These are phyloP conservation scores for Azolla pinnata DNA, from an alignment of 75 land plant species.

Conservation along the genomic window DNA sequence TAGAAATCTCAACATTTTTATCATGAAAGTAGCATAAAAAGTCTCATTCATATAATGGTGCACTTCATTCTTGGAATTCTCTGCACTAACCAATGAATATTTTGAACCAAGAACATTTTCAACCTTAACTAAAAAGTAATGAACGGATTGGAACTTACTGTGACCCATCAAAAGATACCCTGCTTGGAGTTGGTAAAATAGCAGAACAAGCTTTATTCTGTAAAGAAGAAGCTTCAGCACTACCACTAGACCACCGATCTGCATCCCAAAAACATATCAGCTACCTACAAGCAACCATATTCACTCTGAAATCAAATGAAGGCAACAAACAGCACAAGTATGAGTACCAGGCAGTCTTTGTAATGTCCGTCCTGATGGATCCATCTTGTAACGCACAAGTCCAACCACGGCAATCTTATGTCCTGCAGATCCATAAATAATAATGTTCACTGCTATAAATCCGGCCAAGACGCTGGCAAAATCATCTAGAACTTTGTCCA, in stretches of 20 bases:
- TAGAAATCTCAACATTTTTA: no score
- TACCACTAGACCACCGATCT: constrained; percentile 15
- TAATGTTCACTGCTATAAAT: no score
- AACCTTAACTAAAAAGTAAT: neutral
- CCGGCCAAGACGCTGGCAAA: no score
- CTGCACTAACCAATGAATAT: neutral
- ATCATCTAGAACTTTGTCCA: no score
- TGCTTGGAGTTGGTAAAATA: constrained; percentile 39
- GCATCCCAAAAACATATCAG: constrained; percentile 17
- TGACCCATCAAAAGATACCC: constrained; percentile 60
- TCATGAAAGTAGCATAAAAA: neutral
- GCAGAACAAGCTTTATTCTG: constrained; percentile 14
- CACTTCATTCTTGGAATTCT: neutral
- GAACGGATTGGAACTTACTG: constrained; percentile 44
- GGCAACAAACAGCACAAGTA: neutral
- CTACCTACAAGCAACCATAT: constrained; percentile 11
- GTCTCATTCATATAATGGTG: neutral
- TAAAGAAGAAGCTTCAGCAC: constrained; percentile 12
- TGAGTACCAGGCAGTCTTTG: constrained; percentile 28
- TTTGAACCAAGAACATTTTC: neutral
- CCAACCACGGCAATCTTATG: constrained; percentile 28
- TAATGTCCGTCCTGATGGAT: constrained; percentile 25
- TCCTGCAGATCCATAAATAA: constrained; percentile 28
- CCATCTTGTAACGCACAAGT: constrained; percentile 33
- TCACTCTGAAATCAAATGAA: constrained; percentile 2